Percentiles rank a stretch among this genome's conserved stretches.
These are phyloP conservation scores for Graphilbum ipis-grandicollis DNA, from an alignment of 2,329 filamentous ascomycete species.

Conservation along the genomic window DNA sequence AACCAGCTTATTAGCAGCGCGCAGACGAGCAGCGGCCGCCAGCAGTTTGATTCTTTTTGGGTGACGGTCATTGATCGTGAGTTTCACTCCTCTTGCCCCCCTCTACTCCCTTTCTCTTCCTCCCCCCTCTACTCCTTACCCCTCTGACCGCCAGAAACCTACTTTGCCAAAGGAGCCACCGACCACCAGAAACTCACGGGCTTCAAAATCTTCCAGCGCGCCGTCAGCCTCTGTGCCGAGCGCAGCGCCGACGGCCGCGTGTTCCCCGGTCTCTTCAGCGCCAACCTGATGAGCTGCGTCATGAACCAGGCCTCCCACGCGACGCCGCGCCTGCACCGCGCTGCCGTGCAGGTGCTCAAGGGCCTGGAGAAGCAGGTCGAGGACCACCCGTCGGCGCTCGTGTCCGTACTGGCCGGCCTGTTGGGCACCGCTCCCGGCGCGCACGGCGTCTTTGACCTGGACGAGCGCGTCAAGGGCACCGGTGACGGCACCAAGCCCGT, in stretches of 20 bases:
- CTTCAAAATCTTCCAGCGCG: slow-evolving; percentile 69
- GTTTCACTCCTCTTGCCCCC: slow-evolving; percentile 14
- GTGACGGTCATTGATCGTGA: slow-evolving; percentile 56
- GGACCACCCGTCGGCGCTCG: slow-evolving; percentile 38
- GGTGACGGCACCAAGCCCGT: slow-evolving; percentile 49
- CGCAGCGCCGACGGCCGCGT: slow-evolving; percentile 21
- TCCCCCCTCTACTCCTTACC: slow-evolving; percentile 40
- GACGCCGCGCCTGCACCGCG: slow-evolving; percentile 63
- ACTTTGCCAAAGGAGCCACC: slow-evolving; percentile 69
- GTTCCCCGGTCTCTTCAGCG: slow-evolving; percentile 52
- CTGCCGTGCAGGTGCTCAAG: slow-evolving; percentile 61
- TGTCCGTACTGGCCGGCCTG: slow-evolving; percentile 47
- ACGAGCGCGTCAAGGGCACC: slow-evolving; percentile 52
- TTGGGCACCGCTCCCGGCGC: slow-evolving; percentile 31
- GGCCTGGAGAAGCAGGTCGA: slow-evolving; percentile 49
- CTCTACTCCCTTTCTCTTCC: slow-evolving; percentile 24
- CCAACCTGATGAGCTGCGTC: slow-evolving; percentile 65
- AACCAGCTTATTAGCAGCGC: slow-evolving; percentile 13
- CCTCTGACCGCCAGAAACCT: slow-evolving; percentile 38
- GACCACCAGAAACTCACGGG: slow-evolving; percentile 85
- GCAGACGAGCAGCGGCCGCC: not conserved
- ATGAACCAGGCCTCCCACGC: slow-evolving; percentile 68
- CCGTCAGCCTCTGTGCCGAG: slow-evolving; percentile 36
- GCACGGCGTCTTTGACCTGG: slow-evolving; percentile 61
- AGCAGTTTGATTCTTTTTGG: slow-evolving; percentile 9